Evolutionary conservation across 352 stramenopile species (phyloP).

Genomic region (Phytophthora sp.): DNA sequence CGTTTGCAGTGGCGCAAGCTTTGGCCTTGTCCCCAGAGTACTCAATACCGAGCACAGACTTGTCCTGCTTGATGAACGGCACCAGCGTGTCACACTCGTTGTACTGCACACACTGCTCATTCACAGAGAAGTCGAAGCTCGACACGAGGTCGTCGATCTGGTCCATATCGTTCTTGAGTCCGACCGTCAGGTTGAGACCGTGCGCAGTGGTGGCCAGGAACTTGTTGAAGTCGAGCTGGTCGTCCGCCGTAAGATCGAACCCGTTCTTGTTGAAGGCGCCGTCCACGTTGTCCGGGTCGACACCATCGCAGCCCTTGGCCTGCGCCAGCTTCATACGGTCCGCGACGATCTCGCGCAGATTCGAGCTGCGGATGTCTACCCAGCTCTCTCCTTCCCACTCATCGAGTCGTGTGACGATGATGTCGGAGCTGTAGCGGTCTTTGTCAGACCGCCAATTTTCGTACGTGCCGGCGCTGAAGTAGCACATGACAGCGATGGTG

Average conservation of each 20-base stretch:
- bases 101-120: conserved; percentile 62
- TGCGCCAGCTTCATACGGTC: conserved; percentile 49
- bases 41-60: conserved; percentile 68
- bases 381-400: conserved; percentile 50
- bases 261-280: conserved; percentile 45
- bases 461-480: conserved; percentile 63
- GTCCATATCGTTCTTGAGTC: conserved; percentile 62
- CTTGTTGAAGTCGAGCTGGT: conserved; percentile 56
- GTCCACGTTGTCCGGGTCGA: conserved; percentile 68
- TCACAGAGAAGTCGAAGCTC: conserved; percentile 64
- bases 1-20: conserved; percentile 35
- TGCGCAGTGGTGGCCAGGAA: conserved; percentile 52
- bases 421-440: conserved; percentile 35
- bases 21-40: conserved; percentile 45
- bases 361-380: conserved; percentile 42
- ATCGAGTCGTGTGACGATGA: conserved; percentile 34
- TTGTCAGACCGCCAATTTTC: conserved; percentile 59
- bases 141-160: conserved; percentile 44
- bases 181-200: conserved; percentile 45
- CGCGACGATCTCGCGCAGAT: conserved; percentile 45
- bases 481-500: conserved; percentile 56
- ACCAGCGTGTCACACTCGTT: conserved; percentile 47
- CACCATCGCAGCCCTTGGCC: conserved; percentile 56
- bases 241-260: conserved; percentile 36
- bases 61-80: conserved; percentile 53